Evolutionary conservation across 2,329 filamentous ascomycete species (phyloP), one percentile per base, ranked within the genome.

Genomic region (Cucurbitaria berberidis): DNA sequence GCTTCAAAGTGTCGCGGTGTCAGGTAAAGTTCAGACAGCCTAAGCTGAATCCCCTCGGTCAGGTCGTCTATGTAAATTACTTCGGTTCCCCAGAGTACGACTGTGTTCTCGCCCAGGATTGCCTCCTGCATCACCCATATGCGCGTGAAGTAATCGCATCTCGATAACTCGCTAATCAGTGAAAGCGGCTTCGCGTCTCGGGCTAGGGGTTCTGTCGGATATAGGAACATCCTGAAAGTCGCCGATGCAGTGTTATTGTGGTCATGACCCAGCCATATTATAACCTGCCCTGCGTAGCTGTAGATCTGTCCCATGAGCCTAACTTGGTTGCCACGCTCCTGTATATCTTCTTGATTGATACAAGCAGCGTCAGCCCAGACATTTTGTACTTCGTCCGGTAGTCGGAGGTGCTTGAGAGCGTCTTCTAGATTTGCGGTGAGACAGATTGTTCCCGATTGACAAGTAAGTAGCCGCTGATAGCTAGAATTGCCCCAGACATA

Each of bases 351-450:
- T 40, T 66, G 55, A 18, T 73, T 52, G n/a, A 74, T 71, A 41
- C 63, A 73, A 5, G 74, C 18, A 0, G 59, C 61, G 45, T 74
- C 73, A 3, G 61, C 61, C 71, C 70, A 67, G 10, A 55, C 18
- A 11, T 18, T 18, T 4, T 18, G 34, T 3, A 5, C 11, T 19
- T 11, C n/a, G 18, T 36, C 6, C 7, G n/a, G 11, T 9, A 16
- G 34, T 36, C 34, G n/a, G 4, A 36, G 5, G 5, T 10, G 34
- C 34, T 36, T 4, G n/a, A 36, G 34, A 36, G 13, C 34, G 16
- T 36, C n/a, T 36, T 36, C 34, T 7, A 36, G 34, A 19, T 11
- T 36, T 18, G 34, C 34, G n/a, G 34, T 36, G 18, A 36, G 5
- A 6, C 7, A 19, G 10, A 36, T 4, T 36, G n/a, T 8, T 9